Base-by-base conservation (phyloP, 148 eudicot species). In the Heliamphora exappendiculata region DNA sequence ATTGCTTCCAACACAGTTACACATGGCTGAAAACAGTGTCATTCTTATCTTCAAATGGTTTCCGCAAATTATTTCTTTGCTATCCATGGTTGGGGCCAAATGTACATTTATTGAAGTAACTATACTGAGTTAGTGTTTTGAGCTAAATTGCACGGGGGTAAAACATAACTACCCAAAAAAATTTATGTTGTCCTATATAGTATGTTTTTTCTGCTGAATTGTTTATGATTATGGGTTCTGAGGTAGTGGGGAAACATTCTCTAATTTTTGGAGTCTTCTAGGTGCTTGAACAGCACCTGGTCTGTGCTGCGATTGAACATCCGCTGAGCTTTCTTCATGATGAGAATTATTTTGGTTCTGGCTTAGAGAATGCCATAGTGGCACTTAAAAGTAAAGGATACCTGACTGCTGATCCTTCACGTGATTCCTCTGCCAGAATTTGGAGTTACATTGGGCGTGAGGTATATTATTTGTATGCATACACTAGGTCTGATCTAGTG, bases 361-460 rank as follows among this genome's bases (percentile, higher is more conserved):
- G 91, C 72, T 80, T 92, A 47, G 81, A 81, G 59, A 65, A 69
- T 82, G 84, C 88, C 58, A 78, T 89, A 53, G 37, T 66, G 81
- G 55, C 80, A 45, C 96, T 92, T 76, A 87, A 89, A 84, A 84
- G 50, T 62, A 91, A 84, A 76, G 94, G 97, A 69, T 77, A 45
- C 84, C 75, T 95, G 78, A 82, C 86, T 80, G 74, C 81, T 73
- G 91, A 91, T 84, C 80, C 86, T 57, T 87, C 93, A 12, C 82
- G 87, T 76, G 87, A 80, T 76, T 80, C 84, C 68, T 33, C 82
- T 54, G 81, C 86, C 77, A 82, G 84, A 78, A 87, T 87, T 55
- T 95, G 97, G 97, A 86, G 86, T 76, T 92, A 95, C 81, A 88
- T 95, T 70, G 98, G 98, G 75, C 79, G 81, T 70, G 93, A 95